Conservation (phyloP, 768 basidiomycete species). For the Suillus ampliporus region DNA sequence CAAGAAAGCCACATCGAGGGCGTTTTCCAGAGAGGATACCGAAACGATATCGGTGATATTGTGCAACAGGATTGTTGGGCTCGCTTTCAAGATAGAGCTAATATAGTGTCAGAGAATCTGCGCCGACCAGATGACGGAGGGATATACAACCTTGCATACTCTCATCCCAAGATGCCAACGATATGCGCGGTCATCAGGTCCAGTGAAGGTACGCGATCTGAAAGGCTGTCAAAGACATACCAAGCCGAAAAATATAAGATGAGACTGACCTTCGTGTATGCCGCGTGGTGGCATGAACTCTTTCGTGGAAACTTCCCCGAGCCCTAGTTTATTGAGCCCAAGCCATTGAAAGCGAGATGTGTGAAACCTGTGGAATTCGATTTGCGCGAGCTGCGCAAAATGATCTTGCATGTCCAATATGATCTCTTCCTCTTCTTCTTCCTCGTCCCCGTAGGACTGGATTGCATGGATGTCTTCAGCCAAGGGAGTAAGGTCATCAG, state of each 20-base stretch:
- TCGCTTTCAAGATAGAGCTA: constrained; percentile 15
- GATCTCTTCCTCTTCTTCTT: constrained; percentile 10
- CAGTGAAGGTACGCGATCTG: constrained; percentile 11
- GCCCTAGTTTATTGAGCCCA: constrained; percentile 11
- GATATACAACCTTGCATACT: constrained; percentile 9
- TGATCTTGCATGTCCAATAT: constrained; percentile 15
- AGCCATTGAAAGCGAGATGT: constrained; percentile 14
- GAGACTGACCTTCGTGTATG: constrained; percentile 10
- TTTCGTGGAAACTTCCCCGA: constrained; percentile 10
- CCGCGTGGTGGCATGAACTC: constrained; percentile 13
- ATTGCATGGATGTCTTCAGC: constrained; percentile 9
- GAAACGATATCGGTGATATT: constrained; percentile 7
- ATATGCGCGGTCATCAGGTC: constrained; percentile 14
- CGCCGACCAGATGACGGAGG: neutral
- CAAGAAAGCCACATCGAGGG: constrained; percentile 10
- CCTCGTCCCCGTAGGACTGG: neutral
- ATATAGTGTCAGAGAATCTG: neutral
- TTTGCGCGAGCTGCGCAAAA: constrained; percentile 14
- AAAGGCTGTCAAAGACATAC: neutral
- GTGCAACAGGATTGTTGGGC: constrained; percentile 1
- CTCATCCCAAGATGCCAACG: constrained; percentile 14
- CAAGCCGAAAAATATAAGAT: neutral
- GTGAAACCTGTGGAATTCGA: constrained; percentile 11
- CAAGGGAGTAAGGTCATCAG: constrained; percentile 5
- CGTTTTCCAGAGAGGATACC: neutral